Evolutionary conservation across 495 filamentous ascomycete genomes (phyloP), one percentile per base, ranked within the genome.

Genomic region (Aspergillus indologenus): DNA sequence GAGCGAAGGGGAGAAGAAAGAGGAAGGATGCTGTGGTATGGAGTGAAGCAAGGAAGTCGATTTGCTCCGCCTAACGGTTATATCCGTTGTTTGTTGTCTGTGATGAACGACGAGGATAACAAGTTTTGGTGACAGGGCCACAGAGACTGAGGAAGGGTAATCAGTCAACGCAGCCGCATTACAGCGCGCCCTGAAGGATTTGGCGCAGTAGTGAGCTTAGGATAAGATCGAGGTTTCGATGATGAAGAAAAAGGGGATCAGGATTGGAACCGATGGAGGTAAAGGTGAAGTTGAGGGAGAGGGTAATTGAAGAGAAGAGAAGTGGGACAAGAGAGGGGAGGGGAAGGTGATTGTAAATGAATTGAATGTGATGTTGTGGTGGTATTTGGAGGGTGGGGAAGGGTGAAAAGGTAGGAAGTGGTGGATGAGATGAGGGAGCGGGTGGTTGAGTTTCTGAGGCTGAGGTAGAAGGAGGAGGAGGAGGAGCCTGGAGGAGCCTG

Each of bases 181-280:
- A 57, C 62, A 68, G 62, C 62, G 60, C 58, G 63, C 65, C 61
- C 61, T 59, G 58, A 47, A 53, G 57, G 54, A 63, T 54, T 48
- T 59, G 48, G 53, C 55, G 67, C 61, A 51, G 62, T 53, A 56
- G 56, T 51, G 21, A 57, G 45, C 31, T 53, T n/a, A 21, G 53
- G 31, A 43, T 29, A n/a, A 49, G 23, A 42, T 7, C 34, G 43
- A 40, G 24, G 31, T 12, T 18, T 23, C 9, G 26, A 29, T 9
- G 56, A 53, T 9, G 47, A 50, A 50, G 8, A 31, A 11, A 29
- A 51, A 29, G 29, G 23, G 18, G 12, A 29, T 6, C 18, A 17
- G 23, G 14, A 9, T 31, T 24, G 15, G n/a, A 11, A 6, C 17
- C 14, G 24, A 51, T 51, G 2, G 48, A 24, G 23, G 47, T 23